Base-by-base conservation (phyloP, 192 early-diverging fungal genomes). In the Rhizoclosmatium globosum region DNA sequence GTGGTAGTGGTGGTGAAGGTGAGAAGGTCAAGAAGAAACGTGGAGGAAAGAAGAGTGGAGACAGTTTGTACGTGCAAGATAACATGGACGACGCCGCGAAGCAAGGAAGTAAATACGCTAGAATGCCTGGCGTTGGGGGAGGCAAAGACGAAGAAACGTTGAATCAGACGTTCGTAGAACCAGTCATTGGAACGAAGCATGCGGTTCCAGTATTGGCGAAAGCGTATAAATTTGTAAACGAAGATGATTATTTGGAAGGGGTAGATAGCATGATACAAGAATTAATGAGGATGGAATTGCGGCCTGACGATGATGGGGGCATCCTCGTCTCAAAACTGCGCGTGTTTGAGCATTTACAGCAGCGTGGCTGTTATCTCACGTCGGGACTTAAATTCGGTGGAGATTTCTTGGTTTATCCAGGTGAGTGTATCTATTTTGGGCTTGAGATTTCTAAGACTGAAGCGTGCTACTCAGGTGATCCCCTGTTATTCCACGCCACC, bases 381-480 rank as follows among this genome's bases (percentile, higher is more conserved):
- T 79, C 85, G 17, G 95, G 92, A 39, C 84, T 90, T 68, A 95
- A 95, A 79, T 97, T 94, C 86, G 96, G 96, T 6, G 95, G 93
- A 7, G 94, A 97, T 71, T 97, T 91, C 80, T 82, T 97, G 9
- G 79, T 93, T 9, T 97, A 97, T 79, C 92, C 87, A 69, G 91
- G 91, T 65, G 4, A 11, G 66, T 69, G 4, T 31, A 31, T 31
- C 31, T 31, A 31, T 31, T 31, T 31, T 31, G 31, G 31, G 31
- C 31, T 31, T 31, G 31, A 31, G 31, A 31, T 31, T 31, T 31
- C 31, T 57, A 57, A 57, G 21, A 57, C 13, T 57, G 13, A 85
- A 4, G 95, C 92, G 85, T 88, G 93, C 79, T 93, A 76, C 70
- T 91, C 90, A 69, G 68, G 70, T 15, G 70, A 71, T 44, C 70